phyloP scores from a whole-genome alignment of 1,284 basidiomycete genomes.

The Trichosporon ovoides region DNA sequence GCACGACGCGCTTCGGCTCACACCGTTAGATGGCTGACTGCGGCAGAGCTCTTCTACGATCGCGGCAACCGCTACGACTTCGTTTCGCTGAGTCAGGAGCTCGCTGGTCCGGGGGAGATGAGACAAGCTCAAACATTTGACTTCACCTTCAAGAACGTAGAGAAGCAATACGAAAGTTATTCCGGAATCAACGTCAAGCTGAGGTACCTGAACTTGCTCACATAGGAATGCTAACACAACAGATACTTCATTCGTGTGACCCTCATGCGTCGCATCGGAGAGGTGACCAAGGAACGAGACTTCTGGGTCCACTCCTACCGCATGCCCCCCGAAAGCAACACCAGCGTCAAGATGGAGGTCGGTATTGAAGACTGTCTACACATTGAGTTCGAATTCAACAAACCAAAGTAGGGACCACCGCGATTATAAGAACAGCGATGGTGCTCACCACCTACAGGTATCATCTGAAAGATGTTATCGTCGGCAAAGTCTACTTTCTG shows the following conservation, averaged over 20 bases:
- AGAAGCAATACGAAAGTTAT: slow-evolving; percentile 98
- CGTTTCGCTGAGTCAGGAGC: slow-evolving; percentile 86
- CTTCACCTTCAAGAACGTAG: slow-evolving; percentile 97
- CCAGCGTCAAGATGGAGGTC: slow-evolving; percentile 99
- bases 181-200: slow-evolving; percentile 98
- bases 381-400: slow-evolving; percentile 99
- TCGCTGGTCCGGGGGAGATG: slow-evolving; percentile 91
- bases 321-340: slow-evolving; percentile 96
- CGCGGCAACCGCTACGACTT: slow-evolving; percentile 98
- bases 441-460: slow-evolving; percentile 57
- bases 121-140: slow-evolving; percentile 90
- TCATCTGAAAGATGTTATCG: slow-evolving; percentile 97
- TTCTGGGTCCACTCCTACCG: slow-evolving; percentile 98
- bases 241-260: slow-evolving; percentile 94
- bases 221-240: neutral
- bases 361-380: slow-evolving; percentile 98
- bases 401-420: slow-evolving; percentile 73
- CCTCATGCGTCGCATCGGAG: slow-evolving; percentile 83
- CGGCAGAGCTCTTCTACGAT: slow-evolving; percentile 73
- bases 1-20: no score
- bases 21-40: no score
- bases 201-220: slow-evolving; percentile 55
- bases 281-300: slow-evolving; percentile 86
- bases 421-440: no score
- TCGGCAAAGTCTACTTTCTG: slow-evolving; percentile 98